Evolutionary conservation across 106 monocot genomes (phyloP).

Genomic region (Acorus calamus): DNA sequence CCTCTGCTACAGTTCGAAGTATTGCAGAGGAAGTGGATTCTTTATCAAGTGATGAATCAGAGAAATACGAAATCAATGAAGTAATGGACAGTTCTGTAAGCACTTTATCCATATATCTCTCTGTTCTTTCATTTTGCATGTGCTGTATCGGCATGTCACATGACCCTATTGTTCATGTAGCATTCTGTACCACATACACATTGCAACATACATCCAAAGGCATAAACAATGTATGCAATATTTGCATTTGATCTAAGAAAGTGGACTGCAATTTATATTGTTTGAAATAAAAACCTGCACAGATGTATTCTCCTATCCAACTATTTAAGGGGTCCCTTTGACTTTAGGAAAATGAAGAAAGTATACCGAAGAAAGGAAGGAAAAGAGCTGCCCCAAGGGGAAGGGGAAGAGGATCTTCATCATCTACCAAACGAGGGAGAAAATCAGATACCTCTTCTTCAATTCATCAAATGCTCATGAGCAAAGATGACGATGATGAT

Average conservation of each 20-base stretch:
- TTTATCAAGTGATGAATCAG: slow-evolving; percentile 71
- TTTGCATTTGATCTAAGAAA: too few species aligned
- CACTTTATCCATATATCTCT: background rate
- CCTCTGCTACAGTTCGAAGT: slow-evolving; percentile 37
- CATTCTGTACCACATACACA: too few species aligned
- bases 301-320: too few species aligned
- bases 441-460: slow-evolving; percentile 40
- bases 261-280: too few species aligned
- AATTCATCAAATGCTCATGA: slow-evolving; percentile 58
- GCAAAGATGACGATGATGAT: slow-evolving; percentile 51
- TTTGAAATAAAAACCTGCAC: too few species aligned
- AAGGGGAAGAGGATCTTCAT: slow-evolving; percentile 49
- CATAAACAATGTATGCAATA: too few species aligned
- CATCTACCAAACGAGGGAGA: slow-evolving; percentile 55
- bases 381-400: slow-evolving; percentile 66
- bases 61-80: slow-evolving; percentile 53
- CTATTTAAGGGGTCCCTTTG: background rate
- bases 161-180: too few species aligned
- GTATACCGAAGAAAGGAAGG: slow-evolving; percentile 29
- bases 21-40: slow-evolving; percentile 52
- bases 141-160: too few species aligned
- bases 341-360: slow-evolving; percentile 71
- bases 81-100: slow-evolving; percentile 62
- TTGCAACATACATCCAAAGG: too few species aligned
- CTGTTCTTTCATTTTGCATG: background rate